Base-by-base conservation (phyloP, 1,284 basidiomycete genomes). In the Ganoderma multipileum region DNA sequence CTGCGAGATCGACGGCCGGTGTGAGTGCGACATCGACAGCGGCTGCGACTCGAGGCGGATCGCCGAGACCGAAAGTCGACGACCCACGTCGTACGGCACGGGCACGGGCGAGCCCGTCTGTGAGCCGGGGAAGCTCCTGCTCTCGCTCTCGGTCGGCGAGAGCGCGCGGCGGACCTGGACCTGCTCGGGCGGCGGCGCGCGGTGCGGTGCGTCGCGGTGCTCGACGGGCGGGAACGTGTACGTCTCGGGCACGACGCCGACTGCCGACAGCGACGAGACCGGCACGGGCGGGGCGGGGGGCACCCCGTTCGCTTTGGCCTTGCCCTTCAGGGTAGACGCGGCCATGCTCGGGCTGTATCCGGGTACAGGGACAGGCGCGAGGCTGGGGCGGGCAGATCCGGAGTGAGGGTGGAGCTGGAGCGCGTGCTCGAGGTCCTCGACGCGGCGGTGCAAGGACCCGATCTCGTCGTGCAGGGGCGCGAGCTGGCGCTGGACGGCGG, bases 401-500 rank as follows among this genome's bases (percentile, higher is more conserved):
- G 38, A 39, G 9, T 14, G 30, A 18, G 58, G 16, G n/a, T 41
- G 58, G n/a, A 28, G 38, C 58, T 60, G 58, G 58, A 77, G 67
- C 63, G 75, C 73, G 28, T 66, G 67, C 72, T 79, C 79, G 26
- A 81, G 72, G 71, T 81, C 80, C 47, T 80, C 79, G 33, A 81
- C 83, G 54, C 88, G 83, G 39, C 87, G 81, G 61, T 85, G 84
- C 65, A 93, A 80, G 28, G 81, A 80, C 26, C 76, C 75, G 67
- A 93, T 82, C 79, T 93, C 91, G 28, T 86, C 82, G 59, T 83
- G 83, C 82, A 92, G 82, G 12, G 79, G 80, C 12, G 83, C 82
- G 36, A 88, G 77, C 71, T 84, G 84, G 75, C 84, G 85, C 75
- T 91, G 89, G 47, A 92, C 88, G 39, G 87, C 76, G 44, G 77